phyloP scores from a whole-genome alignment of 805 yeast species.

The Candida takata region DNA sequence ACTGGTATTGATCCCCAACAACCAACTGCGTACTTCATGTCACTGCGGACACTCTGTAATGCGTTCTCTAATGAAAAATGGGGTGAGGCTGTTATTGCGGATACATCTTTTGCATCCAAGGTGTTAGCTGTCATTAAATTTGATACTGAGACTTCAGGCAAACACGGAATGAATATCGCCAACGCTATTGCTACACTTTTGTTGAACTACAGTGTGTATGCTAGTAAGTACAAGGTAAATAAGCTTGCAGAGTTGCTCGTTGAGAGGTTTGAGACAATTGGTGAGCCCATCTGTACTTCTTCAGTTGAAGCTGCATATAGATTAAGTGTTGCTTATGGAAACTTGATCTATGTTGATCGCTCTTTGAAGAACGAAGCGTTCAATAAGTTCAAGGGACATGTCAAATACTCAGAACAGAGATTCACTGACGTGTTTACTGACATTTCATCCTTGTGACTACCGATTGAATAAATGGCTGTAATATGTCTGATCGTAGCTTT shows the following conservation, averaged over 20 bases:
- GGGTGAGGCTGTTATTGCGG: conserved; percentile 41
- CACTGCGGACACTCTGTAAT: conserved; percentile 51
- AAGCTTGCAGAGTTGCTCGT: conserved; percentile 27
- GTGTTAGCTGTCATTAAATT: conserved; percentile 23
- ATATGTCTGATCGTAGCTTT: no score
- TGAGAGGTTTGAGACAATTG: conserved; percentile 24
- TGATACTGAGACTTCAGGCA: conserved; percentile 6
- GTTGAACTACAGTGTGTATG: conserved; percentile 40
- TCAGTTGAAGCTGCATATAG: conserved; percentile 68
- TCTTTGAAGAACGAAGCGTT: conserved; percentile 15
- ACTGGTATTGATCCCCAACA: conserved; percentile 31
- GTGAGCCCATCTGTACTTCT: conserved; percentile 23
- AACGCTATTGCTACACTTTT: conserved; percentile 44
- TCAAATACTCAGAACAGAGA: conserved; percentile 13
- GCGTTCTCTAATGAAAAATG: conserved; percentile 38
- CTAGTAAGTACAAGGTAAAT: conserved; percentile 24
- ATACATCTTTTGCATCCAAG: conserved; percentile 33
- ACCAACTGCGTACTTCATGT: conserved; percentile 38
- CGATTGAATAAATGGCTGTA: no score
- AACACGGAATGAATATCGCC: conserved; percentile 24
- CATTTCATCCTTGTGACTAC: conserved; percentile 3
- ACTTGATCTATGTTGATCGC: conserved; percentile 34
- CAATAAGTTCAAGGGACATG: conserved; percentile 7
- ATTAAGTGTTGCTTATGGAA: conserved; percentile 55
- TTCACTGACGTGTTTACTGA: conserved; percentile 17